Percentiles rank a stretch among this genome's conserved stretches.
phyloP scores from a whole-genome alignment of 805 yeast genomes.

The Schwanniomyces pseudopolymorphus region DNA sequence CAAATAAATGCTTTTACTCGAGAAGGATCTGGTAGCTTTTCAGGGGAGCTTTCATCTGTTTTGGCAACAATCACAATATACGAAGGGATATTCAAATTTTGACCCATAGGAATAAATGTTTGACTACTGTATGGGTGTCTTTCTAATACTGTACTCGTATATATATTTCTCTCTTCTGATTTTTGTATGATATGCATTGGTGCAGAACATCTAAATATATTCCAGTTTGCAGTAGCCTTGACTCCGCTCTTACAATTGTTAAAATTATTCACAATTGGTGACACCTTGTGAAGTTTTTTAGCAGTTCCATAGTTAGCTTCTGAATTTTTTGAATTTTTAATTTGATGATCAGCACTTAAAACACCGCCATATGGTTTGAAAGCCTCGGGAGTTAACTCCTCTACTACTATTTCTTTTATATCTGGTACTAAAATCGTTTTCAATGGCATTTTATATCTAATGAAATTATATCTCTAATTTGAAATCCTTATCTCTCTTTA shows the following conservation, averaged over 20 bases:
- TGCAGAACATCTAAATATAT: slow-evolving; percentile 78
- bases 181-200: slow-evolving; percentile 57
- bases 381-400: slow-evolving; percentile 60
- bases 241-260: slow-evolving; percentile 44
- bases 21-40: slow-evolving; percentile 59
- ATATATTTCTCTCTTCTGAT: slow-evolving; percentile 20
- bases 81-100: slow-evolving; percentile 44
- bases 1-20: slow-evolving; percentile 69
- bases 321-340: slow-evolving; percentile 40
- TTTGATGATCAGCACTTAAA: slow-evolving; percentile 75
- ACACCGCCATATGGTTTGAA: slow-evolving; percentile 75
- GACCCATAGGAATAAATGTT: slow-evolving; percentile 90
- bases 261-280: slow-evolving; percentile 61
- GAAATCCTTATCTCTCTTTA: not conserved
- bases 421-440: slow-evolving; percentile 32
- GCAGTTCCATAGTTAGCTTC: slow-evolving; percentile 96
- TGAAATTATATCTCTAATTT: not conserved
- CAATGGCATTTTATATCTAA: slow-evolving; percentile 35
- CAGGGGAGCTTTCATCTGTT: slow-evolving; percentile 36
- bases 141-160: slow-evolving; percentile 70
- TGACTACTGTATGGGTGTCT: slow-evolving; percentile 89
- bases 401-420: slow-evolving; percentile 40
- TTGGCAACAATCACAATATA: slow-evolving; percentile 82
- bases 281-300: slow-evolving; percentile 67
- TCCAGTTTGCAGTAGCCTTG: slow-evolving; percentile 67